Conservation (phyloP, 2,329 filamentous ascomycete species). For the Pseudogymnoascus sp. region DNA sequence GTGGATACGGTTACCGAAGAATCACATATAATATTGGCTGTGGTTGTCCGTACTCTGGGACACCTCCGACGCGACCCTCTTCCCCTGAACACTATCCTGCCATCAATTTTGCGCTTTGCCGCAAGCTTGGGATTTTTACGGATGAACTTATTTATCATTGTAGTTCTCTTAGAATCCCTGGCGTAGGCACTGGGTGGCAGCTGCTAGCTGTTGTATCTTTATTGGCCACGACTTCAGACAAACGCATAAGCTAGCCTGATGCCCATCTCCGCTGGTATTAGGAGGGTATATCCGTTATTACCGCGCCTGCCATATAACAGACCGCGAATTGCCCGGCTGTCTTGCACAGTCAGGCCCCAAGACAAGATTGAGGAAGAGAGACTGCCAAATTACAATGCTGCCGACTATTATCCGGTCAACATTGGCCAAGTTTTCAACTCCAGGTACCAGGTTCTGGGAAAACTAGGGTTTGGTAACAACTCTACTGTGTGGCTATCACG, state of each 20-base stretch:
- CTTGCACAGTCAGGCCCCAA: neutral
- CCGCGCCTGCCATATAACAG: neutral
- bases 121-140: neutral
- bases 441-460: constrained; percentile 20
- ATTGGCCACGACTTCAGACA: neutral
- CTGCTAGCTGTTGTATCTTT: neutral
- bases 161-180: neutral
- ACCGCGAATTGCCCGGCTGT: neutral
- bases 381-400: neutral
- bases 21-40: too few species aligned
- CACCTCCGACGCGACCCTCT: neutral
- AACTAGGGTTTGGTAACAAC: constrained; percentile 17
- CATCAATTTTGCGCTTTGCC: neutral
- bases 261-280: neutral
- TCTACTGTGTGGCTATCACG: constrained; percentile 18
- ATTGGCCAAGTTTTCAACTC: constrained; percentile 17
- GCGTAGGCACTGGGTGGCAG: neutral
- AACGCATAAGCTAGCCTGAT: neutral
- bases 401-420: constrained; percentile 16
- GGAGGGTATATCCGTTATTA: neutral
- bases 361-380: neutral
- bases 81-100: neutral
- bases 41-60: too few species aligned
- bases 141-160: neutral
- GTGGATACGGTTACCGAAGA: too few species aligned